A percentile compares a stretch with the other conserved stretches of the same genome.
Conservation (phyloP, 2,329 filamentous ascomycete species). For the Sclerotinia borealis region DNA sequence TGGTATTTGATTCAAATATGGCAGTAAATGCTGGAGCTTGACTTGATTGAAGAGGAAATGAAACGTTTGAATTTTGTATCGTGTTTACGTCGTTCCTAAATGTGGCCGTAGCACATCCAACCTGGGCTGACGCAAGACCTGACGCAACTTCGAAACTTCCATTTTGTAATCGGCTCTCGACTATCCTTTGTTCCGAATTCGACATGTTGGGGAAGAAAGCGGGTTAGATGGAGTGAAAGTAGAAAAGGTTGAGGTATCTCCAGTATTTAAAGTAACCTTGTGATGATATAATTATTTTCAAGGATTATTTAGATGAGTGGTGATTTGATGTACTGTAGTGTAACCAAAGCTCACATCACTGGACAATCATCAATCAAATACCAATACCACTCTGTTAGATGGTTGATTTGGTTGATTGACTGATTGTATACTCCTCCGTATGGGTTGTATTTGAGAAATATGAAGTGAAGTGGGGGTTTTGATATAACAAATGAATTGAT, state of each 20-base stretch:
- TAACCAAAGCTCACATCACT: background rate
- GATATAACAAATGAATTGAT: background rate
- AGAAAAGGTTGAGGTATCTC: background rate
- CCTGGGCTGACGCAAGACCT: background rate
- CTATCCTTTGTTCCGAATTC: constrained; percentile 3
- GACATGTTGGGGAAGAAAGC: background rate
- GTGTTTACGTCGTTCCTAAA: background rate
- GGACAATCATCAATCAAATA: background rate
- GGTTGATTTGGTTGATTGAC: background rate
- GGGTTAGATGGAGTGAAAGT: background rate
- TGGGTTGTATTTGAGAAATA: background rate
- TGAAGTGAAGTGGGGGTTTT: background rate
- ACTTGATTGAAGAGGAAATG: background rate
- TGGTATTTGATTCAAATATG: constrained; percentile 36
- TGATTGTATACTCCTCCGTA: no score
- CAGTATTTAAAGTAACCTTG: background rate
- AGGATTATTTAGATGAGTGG: background rate
- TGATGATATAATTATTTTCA: background rate
- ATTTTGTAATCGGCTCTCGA: background rate
- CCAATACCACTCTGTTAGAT: no score
- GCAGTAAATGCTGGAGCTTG: constrained; percentile 8
- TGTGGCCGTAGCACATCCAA: background rate
- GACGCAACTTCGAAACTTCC: constrained; percentile 4
- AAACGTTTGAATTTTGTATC: background rate
- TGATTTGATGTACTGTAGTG: background rate